Conservation (phyloP, 2,329 filamentous ascomycete genomes). For the Hymenoscyphus infarciens region DNA sequence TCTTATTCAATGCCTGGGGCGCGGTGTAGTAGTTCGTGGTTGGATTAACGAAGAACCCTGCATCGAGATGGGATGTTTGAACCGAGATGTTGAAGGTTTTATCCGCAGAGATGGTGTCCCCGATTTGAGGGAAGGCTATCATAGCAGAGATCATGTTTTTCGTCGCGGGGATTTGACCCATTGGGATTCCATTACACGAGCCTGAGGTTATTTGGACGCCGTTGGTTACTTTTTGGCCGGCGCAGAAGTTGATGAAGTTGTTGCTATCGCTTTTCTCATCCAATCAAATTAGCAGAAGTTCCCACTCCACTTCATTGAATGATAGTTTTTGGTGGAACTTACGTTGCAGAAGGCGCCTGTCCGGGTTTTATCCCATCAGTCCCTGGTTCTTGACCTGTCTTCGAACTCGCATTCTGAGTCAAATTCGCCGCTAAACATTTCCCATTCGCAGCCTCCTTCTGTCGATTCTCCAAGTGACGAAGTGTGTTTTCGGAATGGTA, state of each 20-base stretch:
- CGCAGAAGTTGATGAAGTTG: conserved; percentile 33
- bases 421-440: conserved; percentile 39
- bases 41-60: conserved; percentile 37
- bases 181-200: conserved; percentile 50
- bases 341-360: conserved; percentile 29
- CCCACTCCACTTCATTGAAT: too few relatives aligned
- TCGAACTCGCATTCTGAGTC: conserved; percentile 21
- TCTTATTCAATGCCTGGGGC: conserved; percentile 30
- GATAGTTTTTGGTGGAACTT: conserved; percentile 25
- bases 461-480: not conserved
- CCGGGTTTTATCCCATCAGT: conserved; percentile 45
- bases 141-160: conserved; percentile 24
- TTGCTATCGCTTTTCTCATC: conserved; percentile 42
- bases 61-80: conserved; percentile 32
- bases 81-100: conserved; percentile 32
- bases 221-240: conserved; percentile 48
- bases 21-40: conserved; percentile 36
- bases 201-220: conserved; percentile 53
- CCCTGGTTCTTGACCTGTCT: conserved; percentile 12
- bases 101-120: conserved; percentile 20
- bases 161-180: conserved; percentile 13
- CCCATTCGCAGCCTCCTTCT: not conserved
- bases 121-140: conserved; percentile 20
- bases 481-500: not conserved
- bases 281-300: not conserved